These are phyloP conservation scores for Physcia stellaris DNA, from an alignment of 495 filamentous ascomycete genomes.

Conservation along the genomic window DNA sequence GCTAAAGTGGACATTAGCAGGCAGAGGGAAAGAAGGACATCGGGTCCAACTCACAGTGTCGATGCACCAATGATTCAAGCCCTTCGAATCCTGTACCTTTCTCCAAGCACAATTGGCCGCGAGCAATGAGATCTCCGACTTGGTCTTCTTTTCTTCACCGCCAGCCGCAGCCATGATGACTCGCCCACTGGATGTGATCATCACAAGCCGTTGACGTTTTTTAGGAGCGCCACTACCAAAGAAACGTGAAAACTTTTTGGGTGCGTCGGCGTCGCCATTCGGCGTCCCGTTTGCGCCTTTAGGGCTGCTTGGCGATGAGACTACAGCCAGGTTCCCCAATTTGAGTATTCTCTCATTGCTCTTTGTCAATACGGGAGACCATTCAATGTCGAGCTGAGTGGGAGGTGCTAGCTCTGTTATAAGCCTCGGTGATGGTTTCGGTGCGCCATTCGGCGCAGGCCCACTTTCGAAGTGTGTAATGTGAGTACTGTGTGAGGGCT, in stretches of 20 bases:
- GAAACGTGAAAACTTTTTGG: constrained; percentile 83
- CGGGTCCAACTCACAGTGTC: constrained; percentile 64
- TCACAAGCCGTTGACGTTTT: constrained; percentile 82
- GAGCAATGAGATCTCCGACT: constrained; percentile 75
- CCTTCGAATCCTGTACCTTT: constrained; percentile 69
- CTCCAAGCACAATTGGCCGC: constrained; percentile 59
- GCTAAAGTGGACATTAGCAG: constrained; percentile 32
- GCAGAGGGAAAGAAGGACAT: neutral
- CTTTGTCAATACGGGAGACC: constrained; percentile 88
- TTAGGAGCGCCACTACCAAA: constrained; percentile 84
- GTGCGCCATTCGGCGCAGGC: constrained; percentile 32
- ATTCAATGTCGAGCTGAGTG: constrained; percentile 95
- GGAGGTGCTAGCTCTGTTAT: constrained; percentile 94
- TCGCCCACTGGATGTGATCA: constrained; percentile 84
- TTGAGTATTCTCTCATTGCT: constrained; percentile 91
- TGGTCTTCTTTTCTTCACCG: constrained; percentile 91
- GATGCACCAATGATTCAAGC: constrained; percentile 74
- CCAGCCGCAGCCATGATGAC: constrained; percentile 85
- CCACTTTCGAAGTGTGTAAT: constrained; percentile 21
- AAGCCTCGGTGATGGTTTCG: constrained; percentile 57
- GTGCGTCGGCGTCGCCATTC: constrained; percentile 41
- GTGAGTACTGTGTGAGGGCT: constrained; percentile 31
- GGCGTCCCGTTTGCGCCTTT: constrained; percentile 46
- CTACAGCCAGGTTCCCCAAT: constrained; percentile 76
- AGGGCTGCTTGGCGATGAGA: constrained; percentile 58